Evolutionary conservation across 1,139 yeast species (phyloP).

Genomic region (Debaryomyces nepalensis): DNA sequence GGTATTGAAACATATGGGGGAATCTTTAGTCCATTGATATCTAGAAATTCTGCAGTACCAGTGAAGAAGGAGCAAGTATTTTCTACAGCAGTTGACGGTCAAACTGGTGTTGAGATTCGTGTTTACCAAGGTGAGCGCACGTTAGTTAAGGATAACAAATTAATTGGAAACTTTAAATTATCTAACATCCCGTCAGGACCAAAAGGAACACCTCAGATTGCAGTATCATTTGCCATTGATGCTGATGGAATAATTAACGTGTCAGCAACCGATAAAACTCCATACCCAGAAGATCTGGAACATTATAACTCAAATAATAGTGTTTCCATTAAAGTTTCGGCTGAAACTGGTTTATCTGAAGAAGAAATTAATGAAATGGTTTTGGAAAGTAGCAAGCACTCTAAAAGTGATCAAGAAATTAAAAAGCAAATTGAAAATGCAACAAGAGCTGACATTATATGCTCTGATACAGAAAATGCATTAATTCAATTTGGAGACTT

Average conservation of each 20-base stretch:
- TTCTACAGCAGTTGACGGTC: conserved; percentile 86
- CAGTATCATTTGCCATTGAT: conserved; percentile 74
- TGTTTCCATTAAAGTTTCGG: conserved; percentile 70
- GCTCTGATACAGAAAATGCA: conserved; percentile 60
- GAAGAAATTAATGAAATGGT: conserved; percentile 63
- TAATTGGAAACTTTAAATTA: conserved; percentile 73
- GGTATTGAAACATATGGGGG: conserved; percentile 88
- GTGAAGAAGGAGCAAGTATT: conserved; percentile 71
- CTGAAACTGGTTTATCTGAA: conserved; percentile 69
- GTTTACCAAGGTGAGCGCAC: conserved; percentile 83
- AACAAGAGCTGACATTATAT: conserved; percentile 57
- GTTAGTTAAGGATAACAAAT: conserved; percentile 69
- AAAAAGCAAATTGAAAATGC: conserved; percentile 51
- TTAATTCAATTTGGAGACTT: conserved; percentile 47
- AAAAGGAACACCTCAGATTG: conserved; percentile 79
- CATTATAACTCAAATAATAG: conserved; percentile 37
- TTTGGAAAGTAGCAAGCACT: conserved; percentile 51
- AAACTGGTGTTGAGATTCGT: conserved; percentile 76
- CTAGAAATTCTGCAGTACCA: conserved; percentile 78
- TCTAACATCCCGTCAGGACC: conserved; percentile 71
- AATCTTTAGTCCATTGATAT: conserved; percentile 73
- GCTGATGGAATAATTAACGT: conserved; percentile 85
- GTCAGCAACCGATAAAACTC: conserved; percentile 48
- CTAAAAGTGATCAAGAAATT: conserved; percentile 47
- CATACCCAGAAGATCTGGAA: conserved; percentile 24